Percentiles rank a stretch among this genome's conserved stretches.
Evolutionary conservation across 208 protist genomes (phyloP).

Genomic region (Angomonas ambiguus): DNA sequence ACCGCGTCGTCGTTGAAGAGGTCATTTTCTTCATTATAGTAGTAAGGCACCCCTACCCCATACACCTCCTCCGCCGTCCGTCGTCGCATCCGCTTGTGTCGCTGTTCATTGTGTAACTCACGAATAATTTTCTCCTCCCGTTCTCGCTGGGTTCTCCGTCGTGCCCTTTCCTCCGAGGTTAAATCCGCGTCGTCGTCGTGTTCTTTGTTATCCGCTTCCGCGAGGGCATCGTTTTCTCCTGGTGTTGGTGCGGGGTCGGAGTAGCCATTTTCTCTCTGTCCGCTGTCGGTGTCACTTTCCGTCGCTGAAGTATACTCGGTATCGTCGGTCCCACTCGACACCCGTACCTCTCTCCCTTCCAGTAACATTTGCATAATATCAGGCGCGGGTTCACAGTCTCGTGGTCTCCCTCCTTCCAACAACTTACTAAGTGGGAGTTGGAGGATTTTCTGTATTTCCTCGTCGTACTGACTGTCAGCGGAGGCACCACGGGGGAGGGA

Average conservation of each 20-base stretch:
- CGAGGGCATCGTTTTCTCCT: background rate
- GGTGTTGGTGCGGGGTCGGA: background rate
- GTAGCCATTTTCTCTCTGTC: no score
- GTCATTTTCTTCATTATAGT: conserved; percentile 20
- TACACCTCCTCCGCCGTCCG: conserved; percentile 42
- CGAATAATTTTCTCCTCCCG: conserved; percentile 21
- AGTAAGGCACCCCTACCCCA: conserved; percentile 18
- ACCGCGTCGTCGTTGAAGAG: background rate
- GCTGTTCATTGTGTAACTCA: conserved; percentile 23
- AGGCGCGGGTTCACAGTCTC: conserved; percentile 27
- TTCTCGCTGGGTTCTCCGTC: conserved; percentile 12
- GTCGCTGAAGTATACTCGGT: conserved; percentile 4
- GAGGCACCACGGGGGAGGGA: background rate
- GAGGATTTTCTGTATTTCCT: conserved; percentile 17
- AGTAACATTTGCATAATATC: conserved; percentile 56
- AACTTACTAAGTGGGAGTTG: conserved; percentile 23
- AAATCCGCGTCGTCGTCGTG: conserved; percentile 9
- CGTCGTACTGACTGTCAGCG: conserved; percentile 19
- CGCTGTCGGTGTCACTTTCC: background rate
- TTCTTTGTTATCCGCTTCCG: background rate
- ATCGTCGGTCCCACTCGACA: conserved; percentile 17
- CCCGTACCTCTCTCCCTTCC: conserved; percentile 28
- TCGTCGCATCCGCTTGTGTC: conserved; percentile 10
- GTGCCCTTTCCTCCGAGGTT: conserved; percentile 5
- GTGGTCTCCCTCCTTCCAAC: conserved; percentile 30